A percentile compares a stretch with the other conserved stretches of the same genome.
phyloP scores from a whole-genome alignment of 441 rosid species.

The Gossypium aridum region DNA sequence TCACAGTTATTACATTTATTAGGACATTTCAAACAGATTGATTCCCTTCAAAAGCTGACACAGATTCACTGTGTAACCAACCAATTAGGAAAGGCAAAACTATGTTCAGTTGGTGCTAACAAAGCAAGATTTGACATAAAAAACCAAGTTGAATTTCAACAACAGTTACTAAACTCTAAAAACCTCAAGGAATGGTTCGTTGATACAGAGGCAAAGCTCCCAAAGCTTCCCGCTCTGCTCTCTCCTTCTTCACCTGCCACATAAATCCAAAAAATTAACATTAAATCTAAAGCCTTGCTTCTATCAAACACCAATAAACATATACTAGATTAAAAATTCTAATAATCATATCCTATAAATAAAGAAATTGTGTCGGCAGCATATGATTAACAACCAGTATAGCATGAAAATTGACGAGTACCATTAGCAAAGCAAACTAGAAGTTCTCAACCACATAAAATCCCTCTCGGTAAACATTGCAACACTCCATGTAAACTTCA shows the following conservation, averaged over 20 bases:
- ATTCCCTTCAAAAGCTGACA: not conserved
- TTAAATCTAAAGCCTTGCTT: not conserved
- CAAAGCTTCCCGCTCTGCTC: conserved; percentile 74
- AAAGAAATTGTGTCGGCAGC: not conserved
- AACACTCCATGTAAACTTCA: not conserved
- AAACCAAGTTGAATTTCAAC: conserved; percentile 11
- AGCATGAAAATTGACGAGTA: not conserved
- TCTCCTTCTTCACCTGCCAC: conserved; percentile 77
- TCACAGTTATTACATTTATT: not conserved
- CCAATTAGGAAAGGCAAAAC: conserved; percentile 4
- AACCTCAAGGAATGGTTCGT: conserved; percentile 69
- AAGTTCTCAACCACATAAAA: not conserved
- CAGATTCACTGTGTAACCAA: not conserved
- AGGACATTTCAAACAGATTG: not conserved
- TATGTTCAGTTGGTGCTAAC: conserved; percentile 4
- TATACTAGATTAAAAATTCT: not conserved
- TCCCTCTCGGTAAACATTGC: not conserved
- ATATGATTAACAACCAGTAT: not conserved
- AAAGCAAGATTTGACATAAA: not conserved
- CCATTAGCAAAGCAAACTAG: not conserved
- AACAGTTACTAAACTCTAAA: conserved; percentile 7
- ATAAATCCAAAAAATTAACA: not conserved
- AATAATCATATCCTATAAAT: not conserved
- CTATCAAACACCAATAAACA: not conserved
- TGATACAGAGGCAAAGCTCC: conserved; percentile 89